Percentiles rank a stretch among this genome's conserved stretches.
Conservation (phyloP, 768 basidiomycete genomes). For the Cyathus striatus region DNA sequence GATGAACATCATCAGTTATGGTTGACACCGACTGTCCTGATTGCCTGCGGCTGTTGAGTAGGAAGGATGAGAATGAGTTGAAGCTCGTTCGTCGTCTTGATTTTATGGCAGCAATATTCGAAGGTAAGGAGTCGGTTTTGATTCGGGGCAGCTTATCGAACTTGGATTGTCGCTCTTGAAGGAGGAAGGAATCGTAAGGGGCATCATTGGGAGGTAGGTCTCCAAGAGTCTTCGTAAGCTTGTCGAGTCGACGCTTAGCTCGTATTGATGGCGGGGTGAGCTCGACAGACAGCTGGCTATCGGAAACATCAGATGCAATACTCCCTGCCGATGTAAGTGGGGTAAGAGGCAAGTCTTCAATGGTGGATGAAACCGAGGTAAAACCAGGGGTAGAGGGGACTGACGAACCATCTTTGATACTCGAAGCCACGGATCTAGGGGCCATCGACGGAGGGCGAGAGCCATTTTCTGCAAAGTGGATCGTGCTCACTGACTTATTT, state of each 20-base stretch:
- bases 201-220: conserved; percentile 10
- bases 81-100: conserved; percentile 9
- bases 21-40: conserved; percentile 8
- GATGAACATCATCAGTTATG: conserved; percentile 17
- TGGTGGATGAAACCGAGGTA: conserved; percentile 4
- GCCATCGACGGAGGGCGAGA: conserved; percentile 8
- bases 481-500: conserved; percentile 8
- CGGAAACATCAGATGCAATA: conserved; percentile 3
- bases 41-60: conserved; percentile 4
- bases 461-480: conserved; percentile 12
- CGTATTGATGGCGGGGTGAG: too few relatives aligned
- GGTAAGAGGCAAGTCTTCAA: conserved; percentile 7
- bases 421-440: conserved; percentile 1
- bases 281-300: too few relatives aligned
- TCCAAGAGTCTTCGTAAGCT: conserved; percentile 22
- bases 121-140: neutral
- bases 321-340: neutral
- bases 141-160: neutral
- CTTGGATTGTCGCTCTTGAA: conserved; percentile 4
- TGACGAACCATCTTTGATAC: neutral
- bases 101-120: neutral
- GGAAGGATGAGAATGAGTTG: conserved; percentile 9
- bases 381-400: conserved; percentile 5
- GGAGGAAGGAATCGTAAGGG: neutral
- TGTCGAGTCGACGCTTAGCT: conserved; percentile 15